Base-by-base conservation (phyloP, 495 filamentous ascomycete species). In the Trichoderma virens region DNA sequence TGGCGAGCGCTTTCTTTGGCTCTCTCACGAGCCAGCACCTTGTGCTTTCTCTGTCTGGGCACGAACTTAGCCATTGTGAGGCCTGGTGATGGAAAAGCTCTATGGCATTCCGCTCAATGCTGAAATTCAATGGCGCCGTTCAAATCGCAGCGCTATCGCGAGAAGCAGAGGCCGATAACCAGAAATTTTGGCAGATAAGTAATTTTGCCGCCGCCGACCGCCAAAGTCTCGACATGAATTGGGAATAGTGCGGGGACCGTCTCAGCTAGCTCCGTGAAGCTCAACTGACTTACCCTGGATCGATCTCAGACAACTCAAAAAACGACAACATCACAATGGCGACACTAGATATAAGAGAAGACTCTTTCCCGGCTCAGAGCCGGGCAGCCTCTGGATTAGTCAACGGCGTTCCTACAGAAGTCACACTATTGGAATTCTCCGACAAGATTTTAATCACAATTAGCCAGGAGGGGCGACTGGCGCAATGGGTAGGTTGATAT, bases 371-470 rank as follows among this genome's bases (percentile, higher is more conserved):
- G n/a, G 90, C 90, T 30, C 69, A 76, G 5, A 89, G 87, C 1
- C 92, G 88, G 69, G 82, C 84, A 64, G 82, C 82, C 23, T 80
- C 84, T 13, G 86, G 88, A 25, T 66, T 78, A 32, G 81, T 96
- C 41, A 82, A 86, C 67, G 87, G 86, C 11, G 74, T 88, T 45
- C 74, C 80, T 18, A 98, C 94, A 4, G 86, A 91, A 68, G 86
- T 90, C 56, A 86, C 83, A 60, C 80, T 78, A 7, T 75, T 90
- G 39, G 83, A 78, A 68, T 97, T 98, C 78, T 85, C 88, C 13
- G 94, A 98, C 80, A 96, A 91, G 74, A 95, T 98, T 72, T 78
- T 98, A 70, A 75, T 98, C 51, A 97, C 92, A 0, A 83, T 98
- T 65, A 90, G 90, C 3, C 93, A 97, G 74, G 83, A 85, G 65